These are phyloP conservation scores for Rhytidhysteron rufulum DNA, from an alignment of 2,329 filamentous ascomycete genomes.

Conservation along the genomic window DNA sequence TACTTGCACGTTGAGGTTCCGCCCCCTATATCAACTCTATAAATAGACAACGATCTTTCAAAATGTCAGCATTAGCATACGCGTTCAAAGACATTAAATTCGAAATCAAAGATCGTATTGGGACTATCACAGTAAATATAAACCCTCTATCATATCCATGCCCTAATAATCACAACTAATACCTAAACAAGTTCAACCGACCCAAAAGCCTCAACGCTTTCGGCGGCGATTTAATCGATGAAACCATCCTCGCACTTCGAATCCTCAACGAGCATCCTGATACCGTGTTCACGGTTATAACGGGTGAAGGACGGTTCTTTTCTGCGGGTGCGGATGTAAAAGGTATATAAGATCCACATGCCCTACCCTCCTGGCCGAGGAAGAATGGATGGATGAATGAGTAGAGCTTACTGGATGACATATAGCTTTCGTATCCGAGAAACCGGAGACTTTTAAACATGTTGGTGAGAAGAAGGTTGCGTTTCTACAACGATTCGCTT, in stretches of 20 bases:
- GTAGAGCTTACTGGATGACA: constrained; percentile 2
- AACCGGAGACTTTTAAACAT: constrained; percentile 17
- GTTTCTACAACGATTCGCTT: constrained; percentile 21
- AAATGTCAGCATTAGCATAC: constrained; percentile 6
- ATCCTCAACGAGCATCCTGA: constrained; percentile 45
- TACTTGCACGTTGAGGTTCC: neutral
- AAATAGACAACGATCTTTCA: neutral
- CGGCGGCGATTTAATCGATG: constrained; percentile 42
- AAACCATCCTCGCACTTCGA: constrained; percentile 42
- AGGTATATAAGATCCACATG: constrained; percentile 22
- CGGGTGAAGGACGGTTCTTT: constrained; percentile 50
- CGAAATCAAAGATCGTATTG: constrained; percentile 42
- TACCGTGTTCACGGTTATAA: constrained; percentile 50
- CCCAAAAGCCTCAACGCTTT: constrained; percentile 48
- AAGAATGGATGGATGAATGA: neutral
- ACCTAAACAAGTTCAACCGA: constrained; percentile 37
- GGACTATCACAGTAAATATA: constrained; percentile 42
- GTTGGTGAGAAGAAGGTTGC: constrained; percentile 31
- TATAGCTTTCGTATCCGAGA: constrained; percentile 9
- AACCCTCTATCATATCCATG: neutral
- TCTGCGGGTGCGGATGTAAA: constrained; percentile 48
- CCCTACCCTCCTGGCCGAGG: too few species aligned
- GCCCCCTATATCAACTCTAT: neutral
- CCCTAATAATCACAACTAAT: neutral
- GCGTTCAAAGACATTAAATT: constrained; percentile 43